Evolutionary conservation across 2,329 filamentous ascomycete genomes (phyloP).

Genomic region (Monilinia fructigena): DNA sequence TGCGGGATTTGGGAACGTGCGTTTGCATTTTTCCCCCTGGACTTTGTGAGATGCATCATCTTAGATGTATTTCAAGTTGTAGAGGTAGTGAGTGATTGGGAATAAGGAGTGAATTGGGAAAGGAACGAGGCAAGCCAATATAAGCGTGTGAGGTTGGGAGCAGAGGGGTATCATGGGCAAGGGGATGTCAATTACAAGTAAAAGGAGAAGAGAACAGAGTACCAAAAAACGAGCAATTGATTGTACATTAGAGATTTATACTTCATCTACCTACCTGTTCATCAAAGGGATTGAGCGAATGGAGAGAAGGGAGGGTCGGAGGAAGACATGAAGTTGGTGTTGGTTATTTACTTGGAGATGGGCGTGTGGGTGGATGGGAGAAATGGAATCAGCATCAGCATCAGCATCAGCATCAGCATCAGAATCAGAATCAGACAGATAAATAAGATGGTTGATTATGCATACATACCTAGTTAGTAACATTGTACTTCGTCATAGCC

Average conservation of each 20-base stretch:
- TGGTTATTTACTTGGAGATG: not conserved
- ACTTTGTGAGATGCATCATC: not conserved
- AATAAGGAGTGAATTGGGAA: not conserved
- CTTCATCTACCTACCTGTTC: not conserved
- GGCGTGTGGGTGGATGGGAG: not conserved
- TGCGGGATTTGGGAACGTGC: not conserved
- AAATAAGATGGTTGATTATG: not conserved
- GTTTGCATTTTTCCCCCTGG: not conserved
- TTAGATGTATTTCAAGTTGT: not conserved
- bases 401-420: not conserved
- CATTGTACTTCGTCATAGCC: too few species aligned
- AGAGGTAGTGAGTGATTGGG: not conserved
- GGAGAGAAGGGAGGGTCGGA: not conserved
- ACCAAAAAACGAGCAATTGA: not conserved
- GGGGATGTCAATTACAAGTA: not conserved
- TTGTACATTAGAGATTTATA: slow-evolving; percentile 9
- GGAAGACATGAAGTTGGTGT: not conserved
- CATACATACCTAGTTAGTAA: too few species aligned
- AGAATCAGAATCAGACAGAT: not conserved
- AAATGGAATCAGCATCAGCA: not conserved
- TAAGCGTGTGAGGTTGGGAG: not conserved
- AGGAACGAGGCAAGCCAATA: slow-evolving; percentile 1
- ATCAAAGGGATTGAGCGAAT: not conserved
- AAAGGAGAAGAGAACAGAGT: not conserved
- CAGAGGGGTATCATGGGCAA: not conserved